Base-by-base conservation (phyloP, 192 early-diverging fungal species). In the Gigaspora rosea region DNA sequence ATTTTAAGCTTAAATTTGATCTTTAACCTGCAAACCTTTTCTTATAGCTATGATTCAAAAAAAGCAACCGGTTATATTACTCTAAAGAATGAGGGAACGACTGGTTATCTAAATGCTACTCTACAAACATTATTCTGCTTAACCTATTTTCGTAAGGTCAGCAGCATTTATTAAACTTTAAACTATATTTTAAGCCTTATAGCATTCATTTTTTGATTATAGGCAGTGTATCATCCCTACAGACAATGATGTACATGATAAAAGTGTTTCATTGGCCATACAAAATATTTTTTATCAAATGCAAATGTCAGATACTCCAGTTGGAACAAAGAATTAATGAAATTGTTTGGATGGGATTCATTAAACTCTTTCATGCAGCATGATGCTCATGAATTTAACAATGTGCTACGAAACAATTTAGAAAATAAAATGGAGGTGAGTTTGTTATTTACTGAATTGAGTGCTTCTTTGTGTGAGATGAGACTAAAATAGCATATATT, bases 81-180 rank as follows among this genome's bases (percentile, higher is more conserved):
- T 1, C 83, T 99, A 68, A 93, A 93, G 77, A 99, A 99, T 81
- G 96, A 98, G 81, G 98, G 96, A n/a, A 95, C 96, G 1, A 99
- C 98, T 0, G 96, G 98, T 84, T 99, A 99, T 81, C 96, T 99
- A 95, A 99, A 98, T 85, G 96, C 96, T 63, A 85, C 98, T 20
- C 87, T 99, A 58, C 98, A 99, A 80, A 95, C 94, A 27, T 85
- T 98, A 46, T 98, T 93, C 78, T 96, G 93, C 77, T 97, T 95
- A 11, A 97, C 91, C 79, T 92, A 92, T 78, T 97, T 99, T 81
- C 91, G 97, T 71, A 94, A 92, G 79, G 73, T 65, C 9, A 33
- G 69, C 51, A 46, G 33, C 4, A n/a, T 36, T 9, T 20, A 10
- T 66, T 10, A 46, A 18, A 7, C 36, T n/a, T 18, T 18, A 18